A percentile compares a stretch with the other conserved stretches of the same genome.
phyloP scores from a whole-genome alignment of 2,329 filamentous ascomycete species.

The Didymosphaeria variabile region DNA sequence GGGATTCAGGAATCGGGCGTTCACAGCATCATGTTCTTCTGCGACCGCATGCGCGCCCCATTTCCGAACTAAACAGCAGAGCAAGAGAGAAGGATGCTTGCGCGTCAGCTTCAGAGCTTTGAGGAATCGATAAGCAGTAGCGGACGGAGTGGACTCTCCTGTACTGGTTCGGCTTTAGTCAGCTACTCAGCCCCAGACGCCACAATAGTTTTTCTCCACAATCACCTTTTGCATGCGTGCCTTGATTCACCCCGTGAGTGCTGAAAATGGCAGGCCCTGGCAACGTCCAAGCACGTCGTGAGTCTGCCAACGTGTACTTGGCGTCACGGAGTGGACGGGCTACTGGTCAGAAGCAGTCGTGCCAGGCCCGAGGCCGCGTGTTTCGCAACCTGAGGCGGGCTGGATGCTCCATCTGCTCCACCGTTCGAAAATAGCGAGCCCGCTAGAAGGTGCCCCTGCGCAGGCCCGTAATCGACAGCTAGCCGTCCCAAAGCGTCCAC shows the following conservation, averaged over 20 bases:
- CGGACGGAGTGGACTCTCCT: neutral
- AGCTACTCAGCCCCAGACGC: conserved; percentile 17
- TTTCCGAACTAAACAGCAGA: neutral
- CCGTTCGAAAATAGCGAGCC: conserved; percentile 12
- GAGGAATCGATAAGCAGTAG: conserved; percentile 1
- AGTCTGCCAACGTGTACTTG: neutral
- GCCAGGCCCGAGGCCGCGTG: conserved; percentile 11
- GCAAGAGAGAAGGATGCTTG: neutral
- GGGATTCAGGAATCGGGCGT: conserved; percentile 2
- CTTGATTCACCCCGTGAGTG: neutral
- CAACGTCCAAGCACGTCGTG: neutral
- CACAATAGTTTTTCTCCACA: conserved; percentile 12
- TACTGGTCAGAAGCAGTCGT: neutral
- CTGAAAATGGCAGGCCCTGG: neutral
- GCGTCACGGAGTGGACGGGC: no score
- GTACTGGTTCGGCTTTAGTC: conserved; percentile 7
- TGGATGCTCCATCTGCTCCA: conserved; percentile 5
- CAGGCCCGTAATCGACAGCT: conserved; percentile 9
- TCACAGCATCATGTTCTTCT: neutral
- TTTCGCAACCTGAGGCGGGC: conserved; percentile 4
- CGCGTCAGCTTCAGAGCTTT: conserved; percentile 9
- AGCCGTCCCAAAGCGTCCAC: conserved; percentile 10
- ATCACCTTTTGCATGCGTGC: neutral
- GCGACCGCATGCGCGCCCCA: neutral
- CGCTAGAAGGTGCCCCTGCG: conserved; percentile 10